Evolutionary conservation across 2,329 filamentous ascomycete genomes (phyloP).

Genomic region (Chaetoscypha palmicola): DNA sequence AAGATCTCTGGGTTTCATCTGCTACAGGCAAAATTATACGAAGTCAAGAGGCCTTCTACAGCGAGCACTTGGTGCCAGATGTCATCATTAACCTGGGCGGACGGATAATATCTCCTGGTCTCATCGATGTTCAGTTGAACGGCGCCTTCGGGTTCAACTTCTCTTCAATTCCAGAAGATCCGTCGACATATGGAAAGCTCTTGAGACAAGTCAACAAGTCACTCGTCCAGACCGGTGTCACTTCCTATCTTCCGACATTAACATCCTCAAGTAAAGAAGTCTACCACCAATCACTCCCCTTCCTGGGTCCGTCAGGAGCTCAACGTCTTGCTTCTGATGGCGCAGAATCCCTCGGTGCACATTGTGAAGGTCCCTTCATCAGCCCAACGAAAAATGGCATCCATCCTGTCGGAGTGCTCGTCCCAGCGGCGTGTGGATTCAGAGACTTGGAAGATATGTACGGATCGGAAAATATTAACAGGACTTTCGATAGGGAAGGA

Average conservation of each 20-base stretch:
- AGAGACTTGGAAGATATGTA: conserved; percentile 65
- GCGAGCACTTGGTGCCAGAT: conserved; percentile 62
- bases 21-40: conserved; percentile 73
- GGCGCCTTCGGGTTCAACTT: conserved; percentile 93
- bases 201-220: conserved; percentile 63
- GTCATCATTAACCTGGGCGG: conserved; percentile 71
- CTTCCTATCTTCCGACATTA: conserved; percentile 78
- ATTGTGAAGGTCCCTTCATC: conserved; percentile 87
- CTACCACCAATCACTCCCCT: conserved; percentile 74
- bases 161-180: conserved; percentile 64
- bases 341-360: conserved; percentile 80
- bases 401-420: conserved; percentile 69
- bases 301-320: conserved; percentile 64
- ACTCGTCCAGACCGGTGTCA: conserved; percentile 74
- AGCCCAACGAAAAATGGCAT: conserved; percentile 78
- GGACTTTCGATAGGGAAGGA: conserved; percentile 34
- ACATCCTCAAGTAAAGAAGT: conserved; percentile 75
- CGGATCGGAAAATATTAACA: conserved; percentile 58
- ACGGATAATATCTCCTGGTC: conserved; percentile 75
- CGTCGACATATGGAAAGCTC: conserved; percentile 63
- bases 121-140: conserved; percentile 90
- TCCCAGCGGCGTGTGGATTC: conserved; percentile 52
- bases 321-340: conserved; percentile 57
- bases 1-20: conserved; percentile 87
- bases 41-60: conserved; percentile 61